Base-by-base conservation (phyloP, 768 basidiomycete species). In the Leucosporidium creatinivorum region DNA sequence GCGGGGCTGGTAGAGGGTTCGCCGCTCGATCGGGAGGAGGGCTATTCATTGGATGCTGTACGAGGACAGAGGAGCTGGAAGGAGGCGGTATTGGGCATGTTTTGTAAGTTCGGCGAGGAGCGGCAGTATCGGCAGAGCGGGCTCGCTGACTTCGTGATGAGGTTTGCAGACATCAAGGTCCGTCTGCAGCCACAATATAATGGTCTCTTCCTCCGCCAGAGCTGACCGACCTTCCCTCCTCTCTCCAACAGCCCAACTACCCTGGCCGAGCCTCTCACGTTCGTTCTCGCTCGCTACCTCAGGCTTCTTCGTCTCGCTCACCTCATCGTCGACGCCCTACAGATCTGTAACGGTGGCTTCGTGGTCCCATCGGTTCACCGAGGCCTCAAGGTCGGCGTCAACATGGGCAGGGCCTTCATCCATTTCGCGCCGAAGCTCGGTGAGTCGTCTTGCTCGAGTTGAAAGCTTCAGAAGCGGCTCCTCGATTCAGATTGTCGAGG, bases 311-410 rank as follows among this genome's bases (percentile, higher is more conserved):
- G 10, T 5, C 9, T 44, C 17, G 19, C 18, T 19, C 3, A 60
- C 3, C 47, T 3, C 8, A 2, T 12, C 25, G 0, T 12, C 17
- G 8, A 17, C 47, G 1, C 47, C 6, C 10, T 4, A 48, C 72
- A 90, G 87, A 88, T 89, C 68, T 91, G 90, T 79, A 96, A 94
- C 73, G 91, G 84, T 6, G 93, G 93, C 4, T 96, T 96, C 78
- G 81, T 94, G 55, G 75, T 93, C 10, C 84, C 87, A 26, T 81
- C 83, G 8, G 74, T 74, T 0, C 84, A 86, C 39, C 83, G 90
- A 30, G 85, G 85, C 3, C 79, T 80, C 47, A 86, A 87, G 36
- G 85, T 87, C 73, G 93, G 92, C 23, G 79, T 80, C 51, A 80
- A 84, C 10, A 83, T 97, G 48, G 91, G 88, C 4, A 83, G 82